Conservation (phyloP, 1,284 basidiomycete species). For the Sanguinoderma infundibulare region DNA sequence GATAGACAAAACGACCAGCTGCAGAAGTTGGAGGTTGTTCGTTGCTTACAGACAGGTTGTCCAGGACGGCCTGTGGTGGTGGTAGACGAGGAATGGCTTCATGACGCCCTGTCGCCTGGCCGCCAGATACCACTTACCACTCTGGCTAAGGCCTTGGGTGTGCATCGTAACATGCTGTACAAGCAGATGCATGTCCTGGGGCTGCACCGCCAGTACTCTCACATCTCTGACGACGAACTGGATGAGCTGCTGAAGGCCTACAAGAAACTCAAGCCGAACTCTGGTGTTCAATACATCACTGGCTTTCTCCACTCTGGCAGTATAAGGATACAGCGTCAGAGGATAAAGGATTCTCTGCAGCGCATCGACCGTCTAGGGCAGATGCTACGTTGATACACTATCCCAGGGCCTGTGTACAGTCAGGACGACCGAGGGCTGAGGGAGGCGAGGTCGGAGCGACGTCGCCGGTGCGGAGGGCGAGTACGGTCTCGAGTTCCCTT, state of each 20-base stretch:
- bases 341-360: neutral
- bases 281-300: neutral
- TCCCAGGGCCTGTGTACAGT: too few species aligned
- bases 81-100: constrained; percentile 9
- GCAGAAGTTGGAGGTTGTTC: neutral
- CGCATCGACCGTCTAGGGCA: neutral
- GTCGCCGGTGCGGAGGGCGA: too few species aligned
- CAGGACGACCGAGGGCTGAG: too few species aligned
- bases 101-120: constrained; percentile 6
- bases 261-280: neutral
- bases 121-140: neutral
- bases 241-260: neutral
- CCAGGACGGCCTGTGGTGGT: constrained; percentile 12
- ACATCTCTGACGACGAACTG: neutral
- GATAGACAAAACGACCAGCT: neutral
- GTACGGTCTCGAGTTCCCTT: too few species aligned
- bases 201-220: neutral
- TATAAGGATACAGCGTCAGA: neutral
- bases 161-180: neutral
- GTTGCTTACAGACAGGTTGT: neutral
- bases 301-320: neutral
- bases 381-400: too few species aligned
- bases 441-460: too few species aligned
- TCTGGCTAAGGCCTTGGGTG: neutral
- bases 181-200: neutral